A percentile compares a stretch with the other conserved stretches of the same genome.
These are phyloP conservation scores for Colletotrichum trifolii DNA, from an alignment of 2,329 filamentous ascomycete genomes.

Conservation along the genomic window DNA sequence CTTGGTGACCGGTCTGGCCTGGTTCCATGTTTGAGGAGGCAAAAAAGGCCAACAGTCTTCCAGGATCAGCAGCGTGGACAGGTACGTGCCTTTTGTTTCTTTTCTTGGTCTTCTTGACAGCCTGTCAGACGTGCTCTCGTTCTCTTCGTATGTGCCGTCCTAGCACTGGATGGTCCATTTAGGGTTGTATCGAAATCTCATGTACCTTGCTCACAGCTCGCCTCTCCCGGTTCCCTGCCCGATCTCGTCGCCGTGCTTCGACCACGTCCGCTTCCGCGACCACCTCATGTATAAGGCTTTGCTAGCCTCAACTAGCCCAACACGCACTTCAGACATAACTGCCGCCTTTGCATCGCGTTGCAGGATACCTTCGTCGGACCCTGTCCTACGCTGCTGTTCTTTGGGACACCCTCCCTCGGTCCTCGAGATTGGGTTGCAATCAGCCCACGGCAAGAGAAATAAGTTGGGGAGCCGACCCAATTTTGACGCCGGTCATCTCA, in stretches of 20 bases:
- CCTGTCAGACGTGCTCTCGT: constrained; percentile 7
- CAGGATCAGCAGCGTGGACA: constrained; percentile 6
- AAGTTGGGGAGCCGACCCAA: constrained; percentile 35
- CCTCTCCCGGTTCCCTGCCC: constrained; percentile 5
- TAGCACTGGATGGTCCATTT: constrained; percentile 2
- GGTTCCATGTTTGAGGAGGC: constrained; percentile 16
- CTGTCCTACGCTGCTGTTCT: constrained; percentile 3
- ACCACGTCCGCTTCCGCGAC: neutral
- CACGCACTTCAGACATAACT: constrained; percentile 11
- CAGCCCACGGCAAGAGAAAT: constrained; percentile 29
- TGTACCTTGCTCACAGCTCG: constrained; percentile 18
- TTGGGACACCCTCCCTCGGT: neutral
- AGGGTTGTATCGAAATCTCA: constrained; percentile 23
- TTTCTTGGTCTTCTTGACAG: constrained; percentile 20
- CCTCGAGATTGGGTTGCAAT: constrained; percentile 26
- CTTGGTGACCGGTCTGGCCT: neutral
- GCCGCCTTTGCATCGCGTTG: constrained; percentile 17
- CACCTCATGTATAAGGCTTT: constrained; percentile 6
- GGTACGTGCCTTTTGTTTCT: constrained; percentile 34
- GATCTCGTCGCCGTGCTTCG: neutral
- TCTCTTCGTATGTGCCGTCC: constrained; percentile 4
- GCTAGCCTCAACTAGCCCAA: neutral
- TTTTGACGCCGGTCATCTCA: constrained; percentile 34
- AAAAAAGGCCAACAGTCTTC: constrained; percentile 13
- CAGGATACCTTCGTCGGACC: constrained; percentile 1